A percentile compares a stretch with the other conserved stretches of the same genome.
Conservation (phyloP, 179 eudicot genomes). For the Patellifolia procumbens region DNA sequence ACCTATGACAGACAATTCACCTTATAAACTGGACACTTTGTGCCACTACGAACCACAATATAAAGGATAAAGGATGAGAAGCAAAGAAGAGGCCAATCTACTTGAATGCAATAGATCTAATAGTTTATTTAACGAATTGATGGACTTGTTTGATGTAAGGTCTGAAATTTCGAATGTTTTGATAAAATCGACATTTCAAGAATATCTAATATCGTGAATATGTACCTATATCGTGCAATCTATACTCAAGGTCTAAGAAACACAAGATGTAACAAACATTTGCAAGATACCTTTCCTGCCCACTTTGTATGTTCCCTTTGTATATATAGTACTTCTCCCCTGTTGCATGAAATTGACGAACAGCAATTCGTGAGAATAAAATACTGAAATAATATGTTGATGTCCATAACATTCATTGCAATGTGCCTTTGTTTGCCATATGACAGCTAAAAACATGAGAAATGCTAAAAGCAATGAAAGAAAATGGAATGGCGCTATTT, state of each 20-base stretch:
- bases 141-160: too few species aligned
- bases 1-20: background rate
- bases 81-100: too few species aligned
- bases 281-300: constrained; percentile 83
- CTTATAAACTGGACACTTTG: background rate
- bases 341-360: constrained; percentile 34
- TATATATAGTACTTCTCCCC: constrained; percentile 77
- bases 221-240: background rate
- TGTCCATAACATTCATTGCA: background rate
- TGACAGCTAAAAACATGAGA: background rate
- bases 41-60: background rate
- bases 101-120: too few species aligned
- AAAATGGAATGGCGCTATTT: too few species aligned
- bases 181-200: too few species aligned
- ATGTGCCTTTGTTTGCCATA: background rate
- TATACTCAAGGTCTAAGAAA: background rate
- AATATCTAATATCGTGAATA: too few species aligned
- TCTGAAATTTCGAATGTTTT: too few species aligned
- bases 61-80: background rate
- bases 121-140: too few species aligned
- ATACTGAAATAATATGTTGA: background rate
- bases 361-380: constrained; percentile 32
- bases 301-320: constrained; percentile 86
- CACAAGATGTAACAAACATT: background rate
- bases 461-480: background rate